Base-by-base conservation (phyloP, 2,329 filamentous ascomycete species). In the Beauveria sp. region DNA sequence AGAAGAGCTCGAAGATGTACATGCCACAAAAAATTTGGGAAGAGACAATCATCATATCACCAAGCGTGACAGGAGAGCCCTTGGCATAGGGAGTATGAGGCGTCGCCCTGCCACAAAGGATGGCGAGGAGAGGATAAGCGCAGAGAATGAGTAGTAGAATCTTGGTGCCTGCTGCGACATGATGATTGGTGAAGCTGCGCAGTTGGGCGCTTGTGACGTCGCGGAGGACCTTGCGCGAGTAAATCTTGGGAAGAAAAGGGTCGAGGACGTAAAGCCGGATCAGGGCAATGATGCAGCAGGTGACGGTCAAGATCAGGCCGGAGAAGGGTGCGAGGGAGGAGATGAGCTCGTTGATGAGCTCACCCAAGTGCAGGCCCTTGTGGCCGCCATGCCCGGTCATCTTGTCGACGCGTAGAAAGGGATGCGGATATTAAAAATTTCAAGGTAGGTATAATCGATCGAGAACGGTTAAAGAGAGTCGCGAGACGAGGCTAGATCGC, bases 1-100 rank as follows among this genome's bases (percentile, higher is more conserved):
- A 62, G 14, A 62, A 62, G 6, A 62, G 55, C 16, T 62, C 61
- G 18, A 62, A 62, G 18, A 62, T 55, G 61, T 62, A 62, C 61
- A 62, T 62, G 50, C 46, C 61, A 3, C 30, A 44, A 3, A 62
- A 62, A 2, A 62, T 54, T 20, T 62, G 61, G 1, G 55, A 59
- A 2, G 48, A 62, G 41, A 62, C 50, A 48, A 62, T 59, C 54
- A 62, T 48, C 48, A 62, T 56, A 14, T 62, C 61, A 22, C 61
- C 61, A 5, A 62, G 41, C 2, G 61, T 62, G 18, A 56, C 55
- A 2, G 43, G 3, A 16, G 61, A 58, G 9, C 61, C 61, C 26
- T 28, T 48, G 50, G 55, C 55, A 34, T 50, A 62, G 22, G 61
- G 61, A 5, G 54, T 50, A 28, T 62, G 61, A 4, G 61, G 61